These are phyloP conservation scores for Ogataea hybrid DNA, from an alignment of 1,139 yeast species.

Conservation along the genomic window DNA sequence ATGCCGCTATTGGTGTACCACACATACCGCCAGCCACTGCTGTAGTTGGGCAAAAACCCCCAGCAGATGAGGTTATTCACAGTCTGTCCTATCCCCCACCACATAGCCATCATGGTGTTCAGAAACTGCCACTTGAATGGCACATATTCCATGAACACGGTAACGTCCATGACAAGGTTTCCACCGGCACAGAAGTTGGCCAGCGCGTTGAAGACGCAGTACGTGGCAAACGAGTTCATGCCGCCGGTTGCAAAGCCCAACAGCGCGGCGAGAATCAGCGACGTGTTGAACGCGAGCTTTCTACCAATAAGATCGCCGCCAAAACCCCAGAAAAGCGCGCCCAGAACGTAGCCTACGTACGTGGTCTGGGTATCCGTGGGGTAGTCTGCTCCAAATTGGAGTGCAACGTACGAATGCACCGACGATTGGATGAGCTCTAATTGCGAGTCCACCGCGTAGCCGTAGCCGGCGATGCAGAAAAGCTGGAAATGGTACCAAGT, in stretches of 20 bases:
- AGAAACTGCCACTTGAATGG: conserved; percentile 40
- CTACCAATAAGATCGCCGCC: background rate
- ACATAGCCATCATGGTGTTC: conserved; percentile 56
- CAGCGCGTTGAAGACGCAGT: conserved; percentile 21
- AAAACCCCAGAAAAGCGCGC: conserved; percentile 49
- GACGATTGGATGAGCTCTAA: conserved; percentile 25
- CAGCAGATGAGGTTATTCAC: conserved; percentile 38
- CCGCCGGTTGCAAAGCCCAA: conserved; percentile 1
- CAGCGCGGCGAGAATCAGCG: background rate
- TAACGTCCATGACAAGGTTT: conserved; percentile 43
- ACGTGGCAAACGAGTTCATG: conserved; percentile 1
- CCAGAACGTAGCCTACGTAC: conserved; percentile 41
- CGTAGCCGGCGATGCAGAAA: conserved; percentile 55
- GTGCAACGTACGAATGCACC: background rate
- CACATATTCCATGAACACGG: conserved; percentile 40
- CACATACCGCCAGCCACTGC: conserved; percentile 33
- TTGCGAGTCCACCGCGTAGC: conserved; percentile 63
- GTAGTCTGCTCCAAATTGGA: background rate
- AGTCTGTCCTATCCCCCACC: conserved; percentile 49
- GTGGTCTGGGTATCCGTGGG: background rate
- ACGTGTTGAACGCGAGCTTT: background rate
- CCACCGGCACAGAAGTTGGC: conserved; percentile 55
- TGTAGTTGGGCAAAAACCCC: background rate
- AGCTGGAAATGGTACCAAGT: conserved; percentile 46
- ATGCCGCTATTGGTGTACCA: conserved; percentile 54